Percentiles rank a stretch among this genome's conserved stretches.
Conservation (phyloP, 1,284 basidiomycete genomes). For the Mycosarcoma mackinlayi region DNA sequence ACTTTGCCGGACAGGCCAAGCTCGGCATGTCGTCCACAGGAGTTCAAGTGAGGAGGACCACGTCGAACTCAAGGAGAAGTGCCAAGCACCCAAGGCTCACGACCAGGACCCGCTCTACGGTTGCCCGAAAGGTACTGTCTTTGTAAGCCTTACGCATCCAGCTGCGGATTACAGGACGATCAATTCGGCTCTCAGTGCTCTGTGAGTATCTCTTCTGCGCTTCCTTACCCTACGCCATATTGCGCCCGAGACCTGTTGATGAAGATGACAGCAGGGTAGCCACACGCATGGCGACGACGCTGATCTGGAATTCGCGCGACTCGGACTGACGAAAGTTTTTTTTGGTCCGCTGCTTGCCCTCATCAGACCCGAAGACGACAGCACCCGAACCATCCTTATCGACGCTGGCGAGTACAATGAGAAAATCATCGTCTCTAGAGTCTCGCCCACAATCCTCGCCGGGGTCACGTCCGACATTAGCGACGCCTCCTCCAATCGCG, state of each 20-base stretch:
- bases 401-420: conserved; percentile 34
- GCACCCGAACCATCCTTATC: conserved; percentile 23
- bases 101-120: conserved; percentile 5
- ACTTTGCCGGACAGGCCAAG: neutral
- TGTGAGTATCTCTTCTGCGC: conserved; percentile 35
- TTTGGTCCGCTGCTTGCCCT: too few relatives aligned
- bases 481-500: conserved; percentile 13
- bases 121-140: conserved; percentile 28
- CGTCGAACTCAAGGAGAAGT: conserved; percentile 7
- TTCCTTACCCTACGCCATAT: too few relatives aligned
- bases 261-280: too few relatives aligned
- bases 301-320: too few relatives aligned
- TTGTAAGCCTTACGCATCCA: conserved; percentile 28
- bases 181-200: conserved; percentile 17
- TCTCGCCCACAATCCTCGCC: conserved; percentile 26
- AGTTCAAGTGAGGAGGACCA: too few relatives aligned
- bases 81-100: conserved; percentile 23
- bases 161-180: conserved; percentile 13
- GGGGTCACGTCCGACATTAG: conserved; percentile 16
- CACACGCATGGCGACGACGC: too few relatives aligned
- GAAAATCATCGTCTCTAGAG: conserved; percentile 24
- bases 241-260: too few relatives aligned
- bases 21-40: neutral
- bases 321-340: too few relatives aligned
- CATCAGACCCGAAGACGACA: conserved; percentile 27